Percentiles rank a stretch among this genome's conserved stretches.
Conservation (phyloP, 768 basidiomycete genomes). For the Leucosporidium scottii region DNA sequence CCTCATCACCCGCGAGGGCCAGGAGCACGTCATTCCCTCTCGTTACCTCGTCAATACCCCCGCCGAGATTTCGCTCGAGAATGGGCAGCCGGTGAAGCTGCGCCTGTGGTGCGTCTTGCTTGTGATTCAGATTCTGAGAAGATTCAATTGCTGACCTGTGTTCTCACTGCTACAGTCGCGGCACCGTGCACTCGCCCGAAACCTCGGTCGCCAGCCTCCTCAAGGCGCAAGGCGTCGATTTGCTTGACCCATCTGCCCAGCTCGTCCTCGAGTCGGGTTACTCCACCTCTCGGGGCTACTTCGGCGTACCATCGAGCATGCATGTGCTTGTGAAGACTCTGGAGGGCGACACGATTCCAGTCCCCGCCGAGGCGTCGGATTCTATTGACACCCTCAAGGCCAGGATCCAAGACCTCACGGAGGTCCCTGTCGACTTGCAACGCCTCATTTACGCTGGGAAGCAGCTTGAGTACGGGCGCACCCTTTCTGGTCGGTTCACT, state of each 20-base stretch:
- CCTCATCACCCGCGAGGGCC: no score
- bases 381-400: constrained; percentile 49
- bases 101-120: no score
- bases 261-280: no score
- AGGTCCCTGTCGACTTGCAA: constrained; percentile 84
- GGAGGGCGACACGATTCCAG: no score
- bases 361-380: constrained; percentile 45
- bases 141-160: no score
- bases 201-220: background rate
- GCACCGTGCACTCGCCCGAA: background rate
- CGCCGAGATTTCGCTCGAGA: no score
- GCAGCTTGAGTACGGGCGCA: constrained; percentile 82
- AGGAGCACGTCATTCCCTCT: no score
- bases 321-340: constrained; percentile 79
- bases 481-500: constrained; percentile 53
- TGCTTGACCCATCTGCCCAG: background rate
- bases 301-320: constrained; percentile 40
- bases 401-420: constrained; percentile 89
- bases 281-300: no score
- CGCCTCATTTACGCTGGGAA: constrained; percentile 86
- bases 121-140: no score
- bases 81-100: no score
- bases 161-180: no score
- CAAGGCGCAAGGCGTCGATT: background rate
- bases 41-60: no score